phyloP scores from a whole-genome alignment of 2,329 filamentous ascomycete genomes.

The Fusarium sp. region DNA sequence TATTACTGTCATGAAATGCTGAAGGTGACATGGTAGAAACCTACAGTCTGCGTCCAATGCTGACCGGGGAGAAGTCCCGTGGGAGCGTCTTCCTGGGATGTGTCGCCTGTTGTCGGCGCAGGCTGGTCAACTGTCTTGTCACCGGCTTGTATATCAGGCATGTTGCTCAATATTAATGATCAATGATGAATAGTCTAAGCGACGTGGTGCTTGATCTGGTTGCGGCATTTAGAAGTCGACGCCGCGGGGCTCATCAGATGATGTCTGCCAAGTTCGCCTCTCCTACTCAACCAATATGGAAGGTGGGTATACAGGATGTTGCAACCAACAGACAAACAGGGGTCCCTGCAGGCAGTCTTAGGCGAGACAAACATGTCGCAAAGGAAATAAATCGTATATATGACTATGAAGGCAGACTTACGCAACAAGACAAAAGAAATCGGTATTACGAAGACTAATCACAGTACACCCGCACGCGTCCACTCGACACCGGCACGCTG shows the following conservation, averaged over 20 bases:
- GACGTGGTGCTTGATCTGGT: rapidly evolving
- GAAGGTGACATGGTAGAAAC: rapidly evolving
- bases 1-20: background rate
- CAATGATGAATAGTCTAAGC: background rate
- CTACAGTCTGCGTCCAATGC: background rate
- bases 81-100: background rate
- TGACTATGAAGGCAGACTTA: too few species aligned
- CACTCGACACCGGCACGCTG: background rate
- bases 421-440: too few species aligned
- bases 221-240: background rate
- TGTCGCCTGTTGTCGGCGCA: rapidly evolving
- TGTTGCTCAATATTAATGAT: background rate
- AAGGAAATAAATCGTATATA: background rate
- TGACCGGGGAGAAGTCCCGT: background rate
- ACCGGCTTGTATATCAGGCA: background rate
- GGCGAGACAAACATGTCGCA: background rate
- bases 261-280: background rate
- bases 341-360: background rate
- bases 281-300: background rate
- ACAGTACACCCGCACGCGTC: background rate
- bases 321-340: background rate
- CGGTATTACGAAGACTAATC: too few species aligned
- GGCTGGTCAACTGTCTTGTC: background rate
- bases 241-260: background rate
- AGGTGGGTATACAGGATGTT: background rate